Base-by-base conservation (phyloP, 352 stramenopile genomes). In the Sclerospora graminicola region DNA sequence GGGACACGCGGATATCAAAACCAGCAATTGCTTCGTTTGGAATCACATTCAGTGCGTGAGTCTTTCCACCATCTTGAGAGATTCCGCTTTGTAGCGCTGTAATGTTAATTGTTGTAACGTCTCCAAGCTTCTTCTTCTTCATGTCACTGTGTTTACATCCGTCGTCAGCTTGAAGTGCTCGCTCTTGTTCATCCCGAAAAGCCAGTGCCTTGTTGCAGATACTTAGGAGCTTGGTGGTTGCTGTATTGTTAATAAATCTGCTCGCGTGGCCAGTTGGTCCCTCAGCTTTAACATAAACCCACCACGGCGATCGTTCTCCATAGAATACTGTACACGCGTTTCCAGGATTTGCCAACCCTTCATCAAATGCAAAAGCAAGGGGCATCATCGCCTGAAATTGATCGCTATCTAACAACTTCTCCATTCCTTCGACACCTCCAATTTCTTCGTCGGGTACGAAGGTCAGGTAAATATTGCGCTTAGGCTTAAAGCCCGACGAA, bases 81-180 rank as follows among this genome's bases (percentile, higher is more conserved):
- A 98, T 84, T 27, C 91, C 92, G 14, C 78, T 86, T 60, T 96
- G 63, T 7, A 98, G 61, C 23, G 90, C 81, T 4, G 92, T 98
- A 28, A 98, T 81, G 63, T 98, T 98, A 45, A 98, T 62, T 31
- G 78, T 97, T 5, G 94, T 97, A 5, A 98, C 92, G 57, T 98
- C 94, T 5, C 94, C 94, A 28, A 98, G 57, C 28, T 86, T 95
- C 37, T 82, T 87, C 60, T 94, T 90, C 57, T 84, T 78, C 50
- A 90, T 92, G 19, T 96, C 76, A 5, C 80, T 84, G 63, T 98
- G 93, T 31, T 85, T 89, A 69, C 92, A 98, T 6, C 84, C 85
- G 13, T 39, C 18, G 28, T 66, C 75, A 19, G 63, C 66, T 20
- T 65, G 76, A 0, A 98, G 64, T 24, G 66, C 27, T 16, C 81